Percentiles rank a stretch among this genome's conserved stretches.
Conservation (phyloP, 176 grass and related monocot genomes). For the Triticum aestivum region DNA sequence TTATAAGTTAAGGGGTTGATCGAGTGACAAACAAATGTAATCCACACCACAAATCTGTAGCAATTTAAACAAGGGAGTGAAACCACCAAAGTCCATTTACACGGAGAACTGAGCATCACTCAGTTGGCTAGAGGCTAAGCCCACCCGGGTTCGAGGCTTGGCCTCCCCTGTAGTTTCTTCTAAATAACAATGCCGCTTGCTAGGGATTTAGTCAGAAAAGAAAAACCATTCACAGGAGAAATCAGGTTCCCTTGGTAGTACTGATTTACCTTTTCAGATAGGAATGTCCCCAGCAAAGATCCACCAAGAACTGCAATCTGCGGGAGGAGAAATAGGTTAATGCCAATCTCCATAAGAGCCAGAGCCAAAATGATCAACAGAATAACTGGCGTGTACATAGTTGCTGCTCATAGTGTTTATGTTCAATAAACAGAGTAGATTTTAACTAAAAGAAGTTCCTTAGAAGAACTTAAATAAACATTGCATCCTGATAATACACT, state of each 20-base stretch:
- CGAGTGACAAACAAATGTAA: neutral
- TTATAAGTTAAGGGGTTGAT: neutral
- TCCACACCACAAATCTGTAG: neutral
- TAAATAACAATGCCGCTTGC: neutral
- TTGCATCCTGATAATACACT: neutral
- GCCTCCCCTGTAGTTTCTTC: neutral
- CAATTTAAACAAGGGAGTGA: neutral
- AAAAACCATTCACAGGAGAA: neutral
- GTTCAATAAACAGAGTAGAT: slow-evolving; percentile 1
- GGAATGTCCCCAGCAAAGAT: slow-evolving; percentile 87
- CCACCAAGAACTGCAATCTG: slow-evolving; percentile 97
- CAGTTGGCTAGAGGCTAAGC: neutral
- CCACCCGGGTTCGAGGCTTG: neutral
- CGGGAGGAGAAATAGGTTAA: slow-evolving; percentile 21
- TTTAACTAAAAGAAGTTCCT: neutral
- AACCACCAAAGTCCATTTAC: neutral
- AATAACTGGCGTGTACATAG: neutral
- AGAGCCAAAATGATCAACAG: neutral
- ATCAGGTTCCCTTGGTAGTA: neutral
- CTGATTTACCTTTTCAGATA: slow-evolving; percentile 82
- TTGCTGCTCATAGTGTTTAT: neutral
- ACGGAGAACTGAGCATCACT: neutral
- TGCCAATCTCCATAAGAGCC: neutral
- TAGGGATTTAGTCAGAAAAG: neutral
- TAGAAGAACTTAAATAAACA: neutral